Evolutionary conservation across 2,329 filamentous ascomycete genomes (phyloP).

Genomic region (Ciborinia camelliae): DNA sequence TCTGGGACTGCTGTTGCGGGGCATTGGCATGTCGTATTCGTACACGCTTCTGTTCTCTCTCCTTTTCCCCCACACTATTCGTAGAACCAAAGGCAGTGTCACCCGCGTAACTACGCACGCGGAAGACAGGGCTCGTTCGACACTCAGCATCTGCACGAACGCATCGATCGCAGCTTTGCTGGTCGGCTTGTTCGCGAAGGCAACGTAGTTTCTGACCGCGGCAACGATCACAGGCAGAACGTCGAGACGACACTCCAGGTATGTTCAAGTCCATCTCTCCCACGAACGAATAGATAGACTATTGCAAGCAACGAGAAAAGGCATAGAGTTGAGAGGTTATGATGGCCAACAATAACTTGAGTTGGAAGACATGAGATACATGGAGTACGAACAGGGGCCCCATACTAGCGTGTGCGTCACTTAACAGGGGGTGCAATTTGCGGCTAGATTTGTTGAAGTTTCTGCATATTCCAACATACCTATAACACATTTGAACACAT

Average conservation of each 20-base stretch:
- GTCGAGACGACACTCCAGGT: not conserved
- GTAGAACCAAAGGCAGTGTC: not conserved
- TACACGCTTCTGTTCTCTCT: not conserved
- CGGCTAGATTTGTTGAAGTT: not conserved
- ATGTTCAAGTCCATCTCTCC: not conserved
- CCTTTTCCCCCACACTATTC: not conserved
- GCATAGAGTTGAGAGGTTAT: not conserved
- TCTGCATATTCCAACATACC: too few species aligned
- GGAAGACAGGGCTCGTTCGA: not conserved
- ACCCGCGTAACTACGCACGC: not conserved
- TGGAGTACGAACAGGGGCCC: not conserved
- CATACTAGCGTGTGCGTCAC: not conserved
- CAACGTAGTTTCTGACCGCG: not conserved
- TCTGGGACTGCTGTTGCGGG: not conserved
- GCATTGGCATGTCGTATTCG: not conserved
- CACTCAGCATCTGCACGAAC: not conserved
- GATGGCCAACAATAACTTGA: not conserved
- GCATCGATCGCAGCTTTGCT: not conserved
- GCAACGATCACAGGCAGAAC: not conserved
- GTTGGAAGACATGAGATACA: not conserved
- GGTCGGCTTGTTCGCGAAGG: not conserved
- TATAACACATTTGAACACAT: not conserved
- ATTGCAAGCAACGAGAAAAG: not conserved
- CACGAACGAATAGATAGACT: not conserved
- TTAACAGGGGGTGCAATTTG: not conserved